Evolutionary conservation across 495 filamentous ascomycete species (phyloP).

Genomic region (Hapsidospora chrysogenum): DNA sequence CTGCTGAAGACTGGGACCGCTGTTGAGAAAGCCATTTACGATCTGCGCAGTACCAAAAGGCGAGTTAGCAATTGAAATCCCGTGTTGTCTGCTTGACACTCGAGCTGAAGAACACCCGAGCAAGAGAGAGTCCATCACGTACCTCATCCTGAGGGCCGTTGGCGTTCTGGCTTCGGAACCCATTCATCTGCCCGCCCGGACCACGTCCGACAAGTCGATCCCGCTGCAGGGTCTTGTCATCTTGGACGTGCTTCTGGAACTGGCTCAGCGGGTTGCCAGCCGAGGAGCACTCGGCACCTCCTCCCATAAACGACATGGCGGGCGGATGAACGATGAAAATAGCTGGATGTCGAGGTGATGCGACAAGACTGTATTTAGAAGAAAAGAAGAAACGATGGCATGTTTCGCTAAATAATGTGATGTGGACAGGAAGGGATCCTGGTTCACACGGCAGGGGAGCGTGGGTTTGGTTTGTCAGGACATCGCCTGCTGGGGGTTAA

Average conservation of each 20-base stretch:
- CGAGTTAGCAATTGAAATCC: neutral
- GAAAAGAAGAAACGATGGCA: neutral
- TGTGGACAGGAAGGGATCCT: neutral
- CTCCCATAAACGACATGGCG: constrained; percentile 80
- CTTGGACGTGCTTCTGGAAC: constrained; percentile 86
- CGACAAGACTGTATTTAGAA: neutral
- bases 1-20: constrained; percentile 29
- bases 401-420: too few relatives aligned
- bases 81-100: too few relatives aligned
- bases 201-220: constrained; percentile 67
- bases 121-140: constrained; percentile 7
- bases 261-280: constrained; percentile 90
- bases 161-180: constrained; percentile 24
- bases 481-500: neutral
- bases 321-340: neutral
- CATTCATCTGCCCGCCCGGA: constrained; percentile 25
- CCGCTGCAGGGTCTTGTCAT: constrained; percentile 86
- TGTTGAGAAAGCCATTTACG: constrained; percentile 85
- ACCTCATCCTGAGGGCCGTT: constrained; percentile 29
- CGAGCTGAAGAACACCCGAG: too few relatives aligned
- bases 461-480: neutral
- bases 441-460: neutral
- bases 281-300: constrained; percentile 92
- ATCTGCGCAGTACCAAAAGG: constrained; percentile 36
- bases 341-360: neutral